Evolutionary conservation across 345 rosid species (phyloP).

Genomic region (Alliaria petiolata): DNA sequence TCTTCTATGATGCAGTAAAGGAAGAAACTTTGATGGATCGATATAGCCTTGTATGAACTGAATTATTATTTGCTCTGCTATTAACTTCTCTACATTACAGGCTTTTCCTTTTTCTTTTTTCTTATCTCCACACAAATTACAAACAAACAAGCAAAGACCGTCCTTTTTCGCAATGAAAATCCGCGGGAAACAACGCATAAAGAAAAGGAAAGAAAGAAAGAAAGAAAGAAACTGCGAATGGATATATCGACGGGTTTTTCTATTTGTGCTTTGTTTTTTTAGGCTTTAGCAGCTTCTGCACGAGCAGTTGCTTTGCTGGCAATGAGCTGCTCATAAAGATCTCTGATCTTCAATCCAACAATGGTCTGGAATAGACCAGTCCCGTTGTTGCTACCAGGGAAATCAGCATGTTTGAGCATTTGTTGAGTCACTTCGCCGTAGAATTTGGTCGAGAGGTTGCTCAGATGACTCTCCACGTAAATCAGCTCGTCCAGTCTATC

Average conservation of each 20-base stretch:
- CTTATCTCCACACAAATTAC: conserved; percentile 31
- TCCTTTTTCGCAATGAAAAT: conserved; percentile 31
- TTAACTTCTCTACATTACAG: conserved; percentile 28
- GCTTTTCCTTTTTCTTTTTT: conserved; percentile 6
- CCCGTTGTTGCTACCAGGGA: conserved; percentile 96
- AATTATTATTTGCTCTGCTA: conserved; percentile 28
- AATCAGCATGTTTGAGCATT: conserved; percentile 90
- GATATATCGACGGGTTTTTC: conserved; percentile 20
- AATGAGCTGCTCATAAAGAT: conserved; percentile 75
- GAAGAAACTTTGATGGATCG: neutral
- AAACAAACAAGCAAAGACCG: conserved; percentile 18
- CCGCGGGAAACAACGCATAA: conserved; percentile 4
- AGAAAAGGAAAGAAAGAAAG: neutral
- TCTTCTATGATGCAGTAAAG: neutral
- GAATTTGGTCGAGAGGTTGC: conserved; percentile 91
- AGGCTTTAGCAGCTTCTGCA: conserved; percentile 52
- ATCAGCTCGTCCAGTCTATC: conserved; percentile 96
- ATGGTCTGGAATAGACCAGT: conserved; percentile 96
- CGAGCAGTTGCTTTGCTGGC: conserved; percentile 52
- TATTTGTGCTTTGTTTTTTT: neutral
- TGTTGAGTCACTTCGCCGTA: conserved; percentile 96
- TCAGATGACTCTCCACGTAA: conserved; percentile 89
- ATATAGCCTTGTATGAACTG: conserved; percentile 7
- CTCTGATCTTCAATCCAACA: conserved; percentile 84
- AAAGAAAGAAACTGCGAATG: conserved; percentile 20